Evolutionary conservation across 2,329 filamentous ascomycete genomes (phyloP).

Genomic region (Diaporthe humulicola): DNA sequence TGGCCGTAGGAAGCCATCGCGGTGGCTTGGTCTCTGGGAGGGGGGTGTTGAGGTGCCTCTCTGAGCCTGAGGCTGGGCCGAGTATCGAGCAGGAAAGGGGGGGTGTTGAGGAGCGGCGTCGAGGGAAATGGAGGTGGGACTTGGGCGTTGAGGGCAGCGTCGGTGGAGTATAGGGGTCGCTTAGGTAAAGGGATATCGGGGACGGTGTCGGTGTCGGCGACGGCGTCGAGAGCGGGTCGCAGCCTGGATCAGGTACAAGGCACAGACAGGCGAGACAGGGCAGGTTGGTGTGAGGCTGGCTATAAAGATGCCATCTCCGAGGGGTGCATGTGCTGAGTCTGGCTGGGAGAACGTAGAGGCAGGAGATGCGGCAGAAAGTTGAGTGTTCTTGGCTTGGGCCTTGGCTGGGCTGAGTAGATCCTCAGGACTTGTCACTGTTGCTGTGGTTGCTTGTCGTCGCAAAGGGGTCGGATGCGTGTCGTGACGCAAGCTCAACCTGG

Average conservation of each 20-base stretch:
- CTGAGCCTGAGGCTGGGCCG: conserved; percentile 35
- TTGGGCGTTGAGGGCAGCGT: conserved; percentile 16
- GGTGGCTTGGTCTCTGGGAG: conserved; percentile 31
- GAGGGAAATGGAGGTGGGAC: conserved; percentile 33
- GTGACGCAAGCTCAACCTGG: conserved; percentile 33
- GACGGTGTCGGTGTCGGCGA: conserved; percentile 34
- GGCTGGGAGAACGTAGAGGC: conserved; percentile 1
- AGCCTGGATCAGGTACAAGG: conserved; percentile 27
- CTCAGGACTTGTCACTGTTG: not conserved
- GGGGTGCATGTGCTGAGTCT: conserved; percentile 19
- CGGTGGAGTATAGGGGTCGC: conserved; percentile 41
- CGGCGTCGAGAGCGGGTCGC: conserved; percentile 34
- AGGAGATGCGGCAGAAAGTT: not conserved
- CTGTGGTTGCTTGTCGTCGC: conserved; percentile 16
- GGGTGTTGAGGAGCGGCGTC: conserved; percentile 25
- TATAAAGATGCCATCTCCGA: conserved; percentile 37
- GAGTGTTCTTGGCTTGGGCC: conserved; percentile 19
- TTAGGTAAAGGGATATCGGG: conserved; percentile 37
- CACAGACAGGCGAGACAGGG: conserved; percentile 9
- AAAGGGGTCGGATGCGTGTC: conserved; percentile 24
- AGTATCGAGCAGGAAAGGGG: conserved; percentile 31
- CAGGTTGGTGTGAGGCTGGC: conserved; percentile 10
- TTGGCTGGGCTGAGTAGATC: conserved; percentile 16
- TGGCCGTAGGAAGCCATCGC: conserved; percentile 58
- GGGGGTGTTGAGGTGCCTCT: conserved; percentile 29